Percentiles rank a stretch among this genome's conserved stretches.
Conservation (phyloP, 1,284 basidiomycete genomes). For the Tranzscheliella williamsii region DNA sequence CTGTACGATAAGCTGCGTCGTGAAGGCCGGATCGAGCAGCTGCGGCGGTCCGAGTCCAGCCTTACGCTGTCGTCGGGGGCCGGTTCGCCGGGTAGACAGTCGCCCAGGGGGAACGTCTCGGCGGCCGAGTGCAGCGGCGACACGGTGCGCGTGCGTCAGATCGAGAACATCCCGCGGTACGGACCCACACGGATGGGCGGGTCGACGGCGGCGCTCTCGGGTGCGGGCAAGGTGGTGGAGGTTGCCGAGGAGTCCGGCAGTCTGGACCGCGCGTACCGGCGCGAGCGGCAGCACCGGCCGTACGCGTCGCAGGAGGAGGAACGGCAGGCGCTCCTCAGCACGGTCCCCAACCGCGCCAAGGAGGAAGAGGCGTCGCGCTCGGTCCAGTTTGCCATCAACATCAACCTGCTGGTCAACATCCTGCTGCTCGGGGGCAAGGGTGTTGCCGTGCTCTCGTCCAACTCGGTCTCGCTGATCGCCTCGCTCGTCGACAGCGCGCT, state of each 20-base stretch:
- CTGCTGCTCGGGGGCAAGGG: conserved; percentile 65
- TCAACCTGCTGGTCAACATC: conserved; percentile 62
- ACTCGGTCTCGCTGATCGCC: conserved; percentile 67
- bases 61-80: conserved; percentile 19
- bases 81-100: conserved; percentile 13
- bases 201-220: neutral
- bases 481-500: conserved; percentile 66
- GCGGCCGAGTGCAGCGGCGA: conserved; percentile 6
- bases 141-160: conserved; percentile 17
- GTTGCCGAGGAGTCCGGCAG: conserved; percentile 1
- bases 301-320: conserved; percentile 45
- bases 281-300: conserved; percentile 14
- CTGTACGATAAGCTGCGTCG: conserved; percentile 39
- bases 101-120: conserved; percentile 2
- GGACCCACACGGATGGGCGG: neutral
- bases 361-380: conserved; percentile 48
- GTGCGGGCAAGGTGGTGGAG: neutral
- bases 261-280: conserved; percentile 18
- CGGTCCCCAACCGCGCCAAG: conserved; percentile 53
- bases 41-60: conserved; percentile 34
- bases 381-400: conserved; percentile 56
- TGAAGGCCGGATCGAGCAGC: conserved; percentile 29
- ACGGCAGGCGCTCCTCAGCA: conserved; percentile 46
- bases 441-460: conserved; percentile 65
- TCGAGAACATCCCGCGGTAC: conserved; percentile 25